Evolutionary conservation across 2,329 filamentous ascomycete species (phyloP).

Genomic region (Phaeosphaeria sp.): DNA sequence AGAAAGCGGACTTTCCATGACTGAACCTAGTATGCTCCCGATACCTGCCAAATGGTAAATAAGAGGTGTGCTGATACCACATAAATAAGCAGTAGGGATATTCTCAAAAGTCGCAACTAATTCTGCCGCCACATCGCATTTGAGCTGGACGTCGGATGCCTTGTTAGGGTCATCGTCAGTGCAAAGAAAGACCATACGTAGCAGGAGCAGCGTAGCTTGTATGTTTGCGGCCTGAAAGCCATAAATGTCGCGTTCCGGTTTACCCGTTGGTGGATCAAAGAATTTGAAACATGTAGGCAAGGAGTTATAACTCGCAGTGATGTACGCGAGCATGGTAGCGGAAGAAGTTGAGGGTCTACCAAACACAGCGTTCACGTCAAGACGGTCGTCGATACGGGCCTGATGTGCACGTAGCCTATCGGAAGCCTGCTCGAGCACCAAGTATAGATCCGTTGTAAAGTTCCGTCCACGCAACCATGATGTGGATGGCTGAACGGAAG

Average conservation of each 20-base stretch:
- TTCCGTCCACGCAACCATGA: conserved; percentile 65
- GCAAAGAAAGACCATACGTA: conserved; percentile 56
- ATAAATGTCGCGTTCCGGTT: conserved; percentile 47
- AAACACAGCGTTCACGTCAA: conserved; percentile 14
- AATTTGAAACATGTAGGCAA: conserved; percentile 31
- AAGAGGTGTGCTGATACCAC: conserved; percentile 58
- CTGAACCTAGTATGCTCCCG: conserved; percentile 57
- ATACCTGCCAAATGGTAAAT: conserved; percentile 59
- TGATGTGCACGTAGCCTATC: conserved; percentile 26
- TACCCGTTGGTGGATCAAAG: conserved; percentile 36
- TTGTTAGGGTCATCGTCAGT: neutral
- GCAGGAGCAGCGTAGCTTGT: conserved; percentile 56
- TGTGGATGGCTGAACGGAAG: conserved; percentile 6
- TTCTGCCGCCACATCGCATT: conserved; percentile 51
- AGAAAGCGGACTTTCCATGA: conserved; percentile 53
- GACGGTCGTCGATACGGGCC: conserved; percentile 1
- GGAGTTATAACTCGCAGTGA: conserved; percentile 9
- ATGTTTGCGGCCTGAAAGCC: conserved; percentile 61
- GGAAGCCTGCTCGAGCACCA: conserved; percentile 59
- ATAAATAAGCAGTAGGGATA: conserved; percentile 55
- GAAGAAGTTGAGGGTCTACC: conserved; percentile 17
- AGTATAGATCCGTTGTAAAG: conserved; percentile 64
- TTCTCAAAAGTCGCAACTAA: conserved; percentile 47
- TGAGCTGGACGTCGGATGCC: conserved; percentile 50
- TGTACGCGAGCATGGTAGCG: conserved; percentile 28